A percentile compares a stretch with the other conserved stretches of the same genome.
Evolutionary conservation across 2,329 filamentous ascomycete species (phyloP).

Genomic region (Mycosphaerella sp.): DNA sequence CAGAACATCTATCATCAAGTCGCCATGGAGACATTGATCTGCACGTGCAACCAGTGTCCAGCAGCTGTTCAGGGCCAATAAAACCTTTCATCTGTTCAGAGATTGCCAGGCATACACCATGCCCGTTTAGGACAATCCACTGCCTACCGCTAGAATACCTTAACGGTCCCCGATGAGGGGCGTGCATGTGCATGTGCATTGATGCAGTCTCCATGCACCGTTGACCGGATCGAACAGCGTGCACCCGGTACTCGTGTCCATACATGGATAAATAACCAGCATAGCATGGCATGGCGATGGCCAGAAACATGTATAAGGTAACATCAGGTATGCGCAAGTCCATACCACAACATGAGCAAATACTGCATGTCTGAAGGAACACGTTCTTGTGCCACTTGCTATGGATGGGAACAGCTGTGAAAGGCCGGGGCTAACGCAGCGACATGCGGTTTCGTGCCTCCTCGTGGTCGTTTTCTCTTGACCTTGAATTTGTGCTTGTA

Average conservation of each 20-base stretch:
- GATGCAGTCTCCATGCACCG: background rate
- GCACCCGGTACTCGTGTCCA: too few relatives aligned
- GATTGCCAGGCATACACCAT: too few relatives aligned
- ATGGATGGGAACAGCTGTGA: too few relatives aligned
- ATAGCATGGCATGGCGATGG: too few relatives aligned
- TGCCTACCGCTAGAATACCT: background rate
- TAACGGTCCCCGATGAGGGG: background rate
- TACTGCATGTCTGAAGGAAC: background rate
- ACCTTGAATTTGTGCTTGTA: background rate
- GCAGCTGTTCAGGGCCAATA: too few relatives aligned
- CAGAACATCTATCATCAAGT: too few relatives aligned
- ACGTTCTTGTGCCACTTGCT: too few relatives aligned
- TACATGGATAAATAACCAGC: too few relatives aligned
- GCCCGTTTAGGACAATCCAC: slow-evolving; percentile 1
- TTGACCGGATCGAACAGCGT: background rate
- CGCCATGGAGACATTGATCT: background rate
- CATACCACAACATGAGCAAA: background rate
- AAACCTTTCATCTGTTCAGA: too few relatives aligned
- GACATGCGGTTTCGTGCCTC: background rate
- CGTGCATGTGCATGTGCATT: background rate
- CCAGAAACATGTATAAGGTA: too few relatives aligned
- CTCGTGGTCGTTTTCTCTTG: background rate
- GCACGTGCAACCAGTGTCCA: background rate
- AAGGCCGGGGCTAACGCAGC: background rate
- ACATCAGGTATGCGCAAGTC: too few relatives aligned